Conservation (phyloP, 2,329 filamentous ascomycete species). For the Aschersonia sp. region DNA sequence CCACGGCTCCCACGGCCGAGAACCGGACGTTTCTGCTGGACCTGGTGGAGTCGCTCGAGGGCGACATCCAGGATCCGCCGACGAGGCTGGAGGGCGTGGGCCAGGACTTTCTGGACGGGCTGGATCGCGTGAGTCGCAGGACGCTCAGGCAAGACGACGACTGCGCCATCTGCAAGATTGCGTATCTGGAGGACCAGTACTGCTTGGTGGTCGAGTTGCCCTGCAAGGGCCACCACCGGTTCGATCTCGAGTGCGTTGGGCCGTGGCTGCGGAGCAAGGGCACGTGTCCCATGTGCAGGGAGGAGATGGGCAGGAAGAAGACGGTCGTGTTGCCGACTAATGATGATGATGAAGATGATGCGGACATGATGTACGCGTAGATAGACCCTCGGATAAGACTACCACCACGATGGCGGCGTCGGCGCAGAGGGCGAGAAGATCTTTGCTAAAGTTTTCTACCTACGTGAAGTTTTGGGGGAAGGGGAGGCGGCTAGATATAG, state of each 20-base stretch:
- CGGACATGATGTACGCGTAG: slow-evolving; percentile 31
- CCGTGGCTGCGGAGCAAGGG: slow-evolving; percentile 52
- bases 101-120: slow-evolving; percentile 42
- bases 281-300: slow-evolving; percentile 48
- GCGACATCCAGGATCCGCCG: slow-evolving; percentile 37
- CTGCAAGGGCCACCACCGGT: slow-evolving; percentile 42
- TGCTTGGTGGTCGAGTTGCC: slow-evolving; percentile 50
- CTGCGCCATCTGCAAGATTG: slow-evolving; percentile 50
- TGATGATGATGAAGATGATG: slow-evolving; percentile 37
- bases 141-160: slow-evolving; percentile 32
- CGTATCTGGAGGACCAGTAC: slow-evolving; percentile 46
- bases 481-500: not conserved
- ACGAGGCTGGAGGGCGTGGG: slow-evolving; percentile 36
- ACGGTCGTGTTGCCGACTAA: slow-evolving; percentile 17
- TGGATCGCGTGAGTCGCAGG: slow-evolving; percentile 43
- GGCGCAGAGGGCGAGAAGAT: no score
- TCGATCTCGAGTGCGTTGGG: slow-evolving; percentile 53
- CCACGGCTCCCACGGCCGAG: slow-evolving; percentile 29
- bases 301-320: slow-evolving; percentile 43
- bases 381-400: not conserved
- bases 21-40: slow-evolving; percentile 35
- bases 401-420: no score
- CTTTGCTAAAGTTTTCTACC: no score
- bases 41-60: slow-evolving; percentile 32
- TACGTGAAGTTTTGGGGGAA: not conserved